A percentile compares a stretch with the other conserved stretches of the same genome.
Conservation (phyloP, 495 filamentous ascomycete genomes). For the Evansstolkia leycettana region DNA sequence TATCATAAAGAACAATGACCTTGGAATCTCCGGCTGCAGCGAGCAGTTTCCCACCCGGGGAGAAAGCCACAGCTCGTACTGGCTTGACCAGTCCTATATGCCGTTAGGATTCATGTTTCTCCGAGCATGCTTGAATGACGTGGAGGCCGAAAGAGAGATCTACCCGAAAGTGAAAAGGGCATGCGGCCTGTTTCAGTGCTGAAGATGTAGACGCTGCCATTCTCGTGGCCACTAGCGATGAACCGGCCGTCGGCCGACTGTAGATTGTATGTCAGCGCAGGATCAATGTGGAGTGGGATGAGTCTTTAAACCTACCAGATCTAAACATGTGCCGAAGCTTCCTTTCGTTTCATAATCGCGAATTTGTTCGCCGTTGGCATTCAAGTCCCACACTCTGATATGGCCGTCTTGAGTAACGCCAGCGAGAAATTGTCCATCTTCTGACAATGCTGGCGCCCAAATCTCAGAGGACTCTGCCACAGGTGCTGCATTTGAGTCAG, state of each 20-base stretch:
- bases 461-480: slow-evolving; percentile 46
- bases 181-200: slow-evolving; percentile 79
- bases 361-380: slow-evolving; percentile 41
- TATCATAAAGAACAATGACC: slow-evolving; percentile 84
- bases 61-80: slow-evolving; percentile 74
- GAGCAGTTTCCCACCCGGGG: slow-evolving; percentile 68
- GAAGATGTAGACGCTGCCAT: slow-evolving; percentile 89
- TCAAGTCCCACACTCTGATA: slow-evolving; percentile 78
- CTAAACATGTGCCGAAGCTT: slow-evolving; percentile 79
- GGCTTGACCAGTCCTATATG: slow-evolving; percentile 67
- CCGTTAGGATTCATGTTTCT: slow-evolving; percentile 2
- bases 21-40: slow-evolving; percentile 88
- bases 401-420: slow-evolving; percentile 72
- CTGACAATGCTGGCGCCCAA: slow-evolving; percentile 80
- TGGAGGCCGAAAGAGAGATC: slow-evolving; percentile 12
- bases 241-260: slow-evolving; percentile 66
- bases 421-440: slow-evolving; percentile 70
- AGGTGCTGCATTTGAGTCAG: slow-evolving; percentile 4
- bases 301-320: slow-evolving; percentile 42
- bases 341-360: slow-evolving; percentile 82
- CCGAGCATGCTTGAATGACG: too few relatives aligned
- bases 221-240: slow-evolving; percentile 86
- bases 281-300: slow-evolving; percentile 1
- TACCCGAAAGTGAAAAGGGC: slow-evolving; percentile 75
- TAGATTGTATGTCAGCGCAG: slow-evolving; percentile 3